Base-by-base conservation (phyloP, 1,284 basidiomycete species). In the Moesziomyces antarcticus region DNA sequence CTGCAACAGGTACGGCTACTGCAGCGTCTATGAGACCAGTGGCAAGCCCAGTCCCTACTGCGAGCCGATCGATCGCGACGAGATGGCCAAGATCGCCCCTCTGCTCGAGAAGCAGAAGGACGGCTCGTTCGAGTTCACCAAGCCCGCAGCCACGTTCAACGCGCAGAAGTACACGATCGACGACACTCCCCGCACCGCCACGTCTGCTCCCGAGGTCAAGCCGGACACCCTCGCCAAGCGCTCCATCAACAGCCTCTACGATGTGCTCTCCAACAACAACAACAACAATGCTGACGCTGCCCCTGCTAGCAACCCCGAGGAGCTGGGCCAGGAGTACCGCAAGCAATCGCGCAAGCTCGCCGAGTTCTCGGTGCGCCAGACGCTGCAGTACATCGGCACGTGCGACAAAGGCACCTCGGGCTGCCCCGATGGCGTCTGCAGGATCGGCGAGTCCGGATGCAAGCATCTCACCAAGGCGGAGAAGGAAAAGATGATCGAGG, bases 1-100 rank as follows among this genome's bases (percentile, higher is more conserved):
- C 27, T 66, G 63, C 53, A 51, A 24, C 25, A 3, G 30, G 10
- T 11, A 18, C 18, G 56, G 56, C 33, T 65, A 46, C 52, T 65
- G 62, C 52, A 52, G 58, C n/a, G 9, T 47, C n/a, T 65, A 54
- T 35, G 47, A 65, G 3, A 11, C 35, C 13, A 14, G 7, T 14
- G 35, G 35, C 35, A 37, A 37, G 35, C 35, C 16, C 6, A 16
- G 5, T 2, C 6, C 14, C 24, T 21, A 44, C n/a, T 66, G 56
- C 40, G n/a, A 44, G 0, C 3, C 0, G 14, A 33, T 59, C 25
- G 13, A 40, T 3, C 2, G 20, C 7, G 7, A 43, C 3, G 56
- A 66, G 10, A 44, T 33, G 21, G 11, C 6, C 8, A 20, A 37
- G 5, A 16, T 59, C n/a, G 9, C 50, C 1, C 30, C 41, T 9